Conservation (phyloP, 1,139 yeast species). For the Yamadazyma triangularis region DNA sequence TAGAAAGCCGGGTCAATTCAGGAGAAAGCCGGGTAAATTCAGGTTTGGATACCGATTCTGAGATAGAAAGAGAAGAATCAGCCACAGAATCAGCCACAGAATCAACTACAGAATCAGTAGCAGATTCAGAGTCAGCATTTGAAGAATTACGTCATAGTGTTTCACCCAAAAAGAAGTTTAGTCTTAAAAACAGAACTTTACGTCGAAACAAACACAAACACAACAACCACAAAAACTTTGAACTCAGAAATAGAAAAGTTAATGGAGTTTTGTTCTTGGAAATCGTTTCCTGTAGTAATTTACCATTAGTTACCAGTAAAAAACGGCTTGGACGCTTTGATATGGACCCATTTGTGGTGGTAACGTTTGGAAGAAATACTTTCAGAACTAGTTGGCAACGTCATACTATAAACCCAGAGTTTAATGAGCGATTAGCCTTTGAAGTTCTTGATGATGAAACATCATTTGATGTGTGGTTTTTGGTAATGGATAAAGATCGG, state of each 20-base stretch:
- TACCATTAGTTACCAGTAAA: constrained; percentile 62
- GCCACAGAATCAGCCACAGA: constrained; percentile 23
- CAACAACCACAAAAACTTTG: constrained; percentile 20
- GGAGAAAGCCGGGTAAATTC: no score
- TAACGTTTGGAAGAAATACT: constrained; percentile 84
- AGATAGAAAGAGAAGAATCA: constrained; percentile 43
- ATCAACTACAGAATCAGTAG: constrained; percentile 3
- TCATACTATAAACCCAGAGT: constrained; percentile 79
- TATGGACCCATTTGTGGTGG: constrained; percentile 95
- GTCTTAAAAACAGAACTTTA: no score
- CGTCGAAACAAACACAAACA: constrained; percentile 7
- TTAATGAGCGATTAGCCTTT: constrained; percentile 75
- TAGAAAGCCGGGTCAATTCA: no score
- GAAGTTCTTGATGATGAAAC: constrained; percentile 68
- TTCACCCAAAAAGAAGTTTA: constrained; percentile 1
- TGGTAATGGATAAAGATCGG: constrained; percentile 79
- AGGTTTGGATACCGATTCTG: no score
- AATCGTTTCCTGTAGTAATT: constrained; percentile 62
- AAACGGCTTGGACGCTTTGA: constrained; percentile 69
- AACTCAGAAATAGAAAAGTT: constrained; percentile 39
- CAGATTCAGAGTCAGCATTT: constrained; percentile 2
- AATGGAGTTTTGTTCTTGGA: constrained; percentile 76
- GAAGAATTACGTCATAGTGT: constrained; percentile 5
- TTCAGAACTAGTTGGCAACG: constrained; percentile 83
- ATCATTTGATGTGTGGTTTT: constrained; percentile 61